phyloP scores from a whole-genome alignment of 352 stramenopile genomes.

The Globisporangium irregulare region DNA sequence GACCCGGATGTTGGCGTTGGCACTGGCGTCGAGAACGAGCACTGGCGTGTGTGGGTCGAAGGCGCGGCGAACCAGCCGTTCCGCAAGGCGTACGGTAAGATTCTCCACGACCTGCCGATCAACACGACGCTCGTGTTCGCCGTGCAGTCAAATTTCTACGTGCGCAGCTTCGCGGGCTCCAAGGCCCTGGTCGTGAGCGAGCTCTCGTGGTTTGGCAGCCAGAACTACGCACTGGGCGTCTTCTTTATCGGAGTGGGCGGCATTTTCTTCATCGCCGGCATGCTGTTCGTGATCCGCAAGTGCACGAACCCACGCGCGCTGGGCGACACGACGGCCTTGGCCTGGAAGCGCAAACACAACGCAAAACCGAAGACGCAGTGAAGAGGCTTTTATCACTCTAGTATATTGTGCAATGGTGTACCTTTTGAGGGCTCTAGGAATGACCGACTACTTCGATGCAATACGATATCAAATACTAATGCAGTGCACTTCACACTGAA shows the following conservation, averaged over 20 bases:
- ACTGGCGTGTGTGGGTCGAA: slow-evolving; percentile 77
- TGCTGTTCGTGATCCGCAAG: slow-evolving; percentile 48
- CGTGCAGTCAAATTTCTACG: slow-evolving; percentile 81
- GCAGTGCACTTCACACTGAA: no score
- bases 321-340: slow-evolving; percentile 45
- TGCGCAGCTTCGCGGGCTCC: slow-evolving; percentile 54
- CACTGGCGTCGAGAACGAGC: slow-evolving; percentile 66
- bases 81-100: slow-evolving; percentile 67
- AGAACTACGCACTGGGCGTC: slow-evolving; percentile 48
- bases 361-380: neutral
- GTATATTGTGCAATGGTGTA: neutral
- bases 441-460: neutral
- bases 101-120: slow-evolving; percentile 46
- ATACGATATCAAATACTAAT: neutral
- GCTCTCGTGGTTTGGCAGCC: slow-evolving; percentile 64
- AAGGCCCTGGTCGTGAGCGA: slow-evolving; percentile 72
- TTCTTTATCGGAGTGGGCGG: slow-evolving; percentile 57
- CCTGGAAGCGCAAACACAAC: slow-evolving; percentile 50
- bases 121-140: slow-evolving; percentile 65
- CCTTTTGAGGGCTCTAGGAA: neutral
- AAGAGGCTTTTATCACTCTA: neutral
- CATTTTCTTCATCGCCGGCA: slow-evolving; percentile 43
- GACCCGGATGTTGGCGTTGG: slow-evolving; percentile 40
- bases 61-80: slow-evolving; percentile 57
- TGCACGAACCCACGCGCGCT: slow-evolving; percentile 45